Evolutionary conservation across 768 basidiomycete genomes (phyloP), one percentile per base, ranked within the genome.

Genomic region (Piloderma croceum): DNA sequence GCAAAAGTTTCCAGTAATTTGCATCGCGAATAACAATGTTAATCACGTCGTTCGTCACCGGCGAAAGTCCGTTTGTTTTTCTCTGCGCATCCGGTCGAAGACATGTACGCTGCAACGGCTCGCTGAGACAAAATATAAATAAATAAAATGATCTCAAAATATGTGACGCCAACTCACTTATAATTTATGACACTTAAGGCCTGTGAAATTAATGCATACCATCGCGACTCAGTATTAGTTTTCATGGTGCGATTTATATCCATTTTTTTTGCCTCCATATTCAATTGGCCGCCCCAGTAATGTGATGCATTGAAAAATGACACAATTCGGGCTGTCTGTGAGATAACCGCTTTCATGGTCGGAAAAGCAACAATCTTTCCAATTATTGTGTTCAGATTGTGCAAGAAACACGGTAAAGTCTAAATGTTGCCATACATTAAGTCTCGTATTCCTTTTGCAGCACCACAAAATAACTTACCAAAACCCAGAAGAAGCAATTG

Each of bases 281-380:
- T 31, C 2, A 63, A 42, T 47, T 64, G 62, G n/a, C 57, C 59
- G n/a, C 62, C 56, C 59, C 61, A 63, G 42, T 59, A 61, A 32
- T 63, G 61, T 3, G 58, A 64, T 2, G 41, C 20, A 37, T 59
- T 55, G 50, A 64, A 62, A 42, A 62, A 64, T 5, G 54, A 38
- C 3, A 62, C 57, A 20, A 61, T 58, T 3, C 41, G 25, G 1
- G 51, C 42, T 23, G 36, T 49, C 20, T 52, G 45, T 9, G 51
- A 40, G 15, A 58, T 49, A 4, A 40, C 37, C 2, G 23, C 31
- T 39, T 61, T 63, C 34, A 58, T 57, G 1, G 7, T 7, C 0
- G 54, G 56, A 36, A 42, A 51, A 21, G 52, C n/a, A 20, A 32
- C 24, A 33, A 64, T 57, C 36, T 60, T 46, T 3, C 62, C 54